These are phyloP conservation scores for Magnaporthales sp. DNA, from an alignment of 2,329 filamentous ascomycete genomes.

Conservation along the genomic window DNA sequence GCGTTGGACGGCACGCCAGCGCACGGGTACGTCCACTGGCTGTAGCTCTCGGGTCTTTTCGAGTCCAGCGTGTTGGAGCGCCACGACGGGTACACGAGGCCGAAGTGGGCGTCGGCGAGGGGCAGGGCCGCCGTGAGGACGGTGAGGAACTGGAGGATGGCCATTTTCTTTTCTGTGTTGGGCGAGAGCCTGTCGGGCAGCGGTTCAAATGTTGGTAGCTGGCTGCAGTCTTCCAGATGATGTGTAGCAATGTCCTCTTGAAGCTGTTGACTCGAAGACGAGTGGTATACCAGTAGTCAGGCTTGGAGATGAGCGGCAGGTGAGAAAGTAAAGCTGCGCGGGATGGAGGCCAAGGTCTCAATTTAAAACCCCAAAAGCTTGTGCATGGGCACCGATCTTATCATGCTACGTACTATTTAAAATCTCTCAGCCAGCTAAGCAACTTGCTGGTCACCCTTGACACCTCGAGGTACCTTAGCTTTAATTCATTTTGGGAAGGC, in stretches of 20 bases:
- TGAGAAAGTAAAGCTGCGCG: neutral
- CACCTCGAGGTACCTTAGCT: neutral
- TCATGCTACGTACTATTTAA: neutral
- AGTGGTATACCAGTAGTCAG: neutral
- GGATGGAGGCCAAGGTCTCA: neutral
- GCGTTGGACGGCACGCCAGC: conserved; percentile 34
- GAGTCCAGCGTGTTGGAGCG: conserved; percentile 34
- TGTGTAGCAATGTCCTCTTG: neutral
- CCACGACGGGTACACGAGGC: conserved; percentile 37
- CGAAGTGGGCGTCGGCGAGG: conserved; percentile 38
- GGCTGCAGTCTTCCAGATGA: neutral
- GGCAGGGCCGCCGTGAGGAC: conserved; percentile 23
- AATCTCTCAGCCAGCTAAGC: neutral
- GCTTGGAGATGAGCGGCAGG: neutral
- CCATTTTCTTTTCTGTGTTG: conserved; percentile 14
- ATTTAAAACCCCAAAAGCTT: neutral
- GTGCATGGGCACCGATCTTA: neutral
- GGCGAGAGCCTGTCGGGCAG: neutral
- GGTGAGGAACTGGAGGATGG: conserved; percentile 18
- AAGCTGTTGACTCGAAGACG: neutral
- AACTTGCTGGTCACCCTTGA: neutral
- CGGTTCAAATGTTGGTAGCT: neutral
- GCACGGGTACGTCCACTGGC: conserved; percentile 43
- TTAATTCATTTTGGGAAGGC: neutral
- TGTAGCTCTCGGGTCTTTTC: conserved; percentile 21